Evolutionary conservation across 2,329 filamentous ascomycete species (phyloP).

Genomic region (Penicillium sp.): DNA sequence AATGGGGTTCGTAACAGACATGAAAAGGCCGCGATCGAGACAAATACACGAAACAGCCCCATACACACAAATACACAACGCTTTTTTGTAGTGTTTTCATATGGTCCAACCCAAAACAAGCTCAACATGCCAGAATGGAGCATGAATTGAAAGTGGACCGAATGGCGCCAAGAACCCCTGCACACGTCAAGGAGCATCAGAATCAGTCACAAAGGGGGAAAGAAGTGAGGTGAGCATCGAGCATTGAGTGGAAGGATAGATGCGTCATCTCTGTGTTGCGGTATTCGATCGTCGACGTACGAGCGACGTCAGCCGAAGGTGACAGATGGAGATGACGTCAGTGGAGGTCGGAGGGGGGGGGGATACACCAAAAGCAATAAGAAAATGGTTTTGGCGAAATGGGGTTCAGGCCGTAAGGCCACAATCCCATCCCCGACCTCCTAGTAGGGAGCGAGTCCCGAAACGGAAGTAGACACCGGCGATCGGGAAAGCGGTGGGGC

Average conservation of each 20-base stretch:
- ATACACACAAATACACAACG: slow-evolving; percentile 20
- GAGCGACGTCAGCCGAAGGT: slow-evolving; percentile 22
- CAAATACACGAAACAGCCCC: slow-evolving; percentile 21
- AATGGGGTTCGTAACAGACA: slow-evolving; percentile 26
- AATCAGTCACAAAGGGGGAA: not conserved
- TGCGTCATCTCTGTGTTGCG: slow-evolving; percentile 23
- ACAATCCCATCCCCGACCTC: slow-evolving; percentile 8
- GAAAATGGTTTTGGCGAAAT: not conserved
- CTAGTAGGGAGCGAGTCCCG: slow-evolving; percentile 3
- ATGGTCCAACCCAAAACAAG: slow-evolving; percentile 10
- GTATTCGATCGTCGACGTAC: slow-evolving; percentile 25
- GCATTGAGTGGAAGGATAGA: not conserved
- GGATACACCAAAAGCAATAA: not conserved
- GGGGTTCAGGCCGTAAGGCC: slow-evolving; percentile 25
- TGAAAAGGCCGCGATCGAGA: slow-evolving; percentile 27
- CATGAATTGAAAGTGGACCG: slow-evolving; percentile 19
- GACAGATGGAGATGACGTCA: slow-evolving; percentile 16
- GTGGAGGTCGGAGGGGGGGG: not conserved
- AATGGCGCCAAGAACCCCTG: slow-evolving; percentile 17
- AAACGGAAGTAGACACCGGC: slow-evolving; percentile 19
- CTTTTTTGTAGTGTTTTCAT: slow-evolving; percentile 6
- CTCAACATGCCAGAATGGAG: slow-evolving; percentile 15
- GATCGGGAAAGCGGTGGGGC: slow-evolving; percentile 19
- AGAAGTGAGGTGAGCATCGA: not conserved
- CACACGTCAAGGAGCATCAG: slow-evolving; percentile 23